These are phyloP conservation scores for Tylopilus rubrobrunneus DNA, from an alignment of 768 basidiomycete species.

Conservation along the genomic window DNA sequence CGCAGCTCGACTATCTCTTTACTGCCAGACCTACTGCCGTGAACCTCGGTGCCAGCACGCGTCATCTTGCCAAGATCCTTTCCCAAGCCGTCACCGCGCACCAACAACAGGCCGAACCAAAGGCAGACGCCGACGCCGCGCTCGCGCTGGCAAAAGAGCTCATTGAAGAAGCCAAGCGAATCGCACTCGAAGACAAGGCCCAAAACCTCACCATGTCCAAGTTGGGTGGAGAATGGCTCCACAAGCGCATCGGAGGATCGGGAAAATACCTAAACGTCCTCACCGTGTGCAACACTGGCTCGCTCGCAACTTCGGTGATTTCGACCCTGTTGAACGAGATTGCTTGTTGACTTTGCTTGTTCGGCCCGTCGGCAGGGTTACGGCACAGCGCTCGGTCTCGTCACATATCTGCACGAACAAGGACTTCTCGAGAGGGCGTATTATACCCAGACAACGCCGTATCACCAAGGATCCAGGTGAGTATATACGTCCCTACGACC, in stretches of 20 bases:
- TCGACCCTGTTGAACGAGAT: not conserved
- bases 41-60: constrained; percentile 85
- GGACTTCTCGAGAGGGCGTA: constrained; percentile 77
- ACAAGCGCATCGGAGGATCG: constrained; percentile 36
- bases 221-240: constrained; percentile 83
- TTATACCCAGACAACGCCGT: constrained; percentile 92
- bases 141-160: constrained; percentile 53
- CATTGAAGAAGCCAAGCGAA: constrained; percentile 62
- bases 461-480: constrained; percentile 87
- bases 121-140: constrained; percentile 33
- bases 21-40: constrained; percentile 95
- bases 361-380: constrained; percentile 64
- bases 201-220: constrained; percentile 84
- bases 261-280: constrained; percentile 67
- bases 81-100: constrained; percentile 13
- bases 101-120: constrained; percentile 16
- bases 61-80: constrained; percentile 57
- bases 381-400: constrained; percentile 91
- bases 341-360: not conserved
- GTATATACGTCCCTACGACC: not conserved
- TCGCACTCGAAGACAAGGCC: constrained; percentile 86
- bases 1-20: constrained; percentile 67
- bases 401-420: constrained; percentile 82
- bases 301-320: constrained; percentile 82
- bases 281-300: constrained; percentile 98